Base-by-base conservation (phyloP, 495 filamentous ascomycete species). In the Penicillium chermesinum region DNA sequence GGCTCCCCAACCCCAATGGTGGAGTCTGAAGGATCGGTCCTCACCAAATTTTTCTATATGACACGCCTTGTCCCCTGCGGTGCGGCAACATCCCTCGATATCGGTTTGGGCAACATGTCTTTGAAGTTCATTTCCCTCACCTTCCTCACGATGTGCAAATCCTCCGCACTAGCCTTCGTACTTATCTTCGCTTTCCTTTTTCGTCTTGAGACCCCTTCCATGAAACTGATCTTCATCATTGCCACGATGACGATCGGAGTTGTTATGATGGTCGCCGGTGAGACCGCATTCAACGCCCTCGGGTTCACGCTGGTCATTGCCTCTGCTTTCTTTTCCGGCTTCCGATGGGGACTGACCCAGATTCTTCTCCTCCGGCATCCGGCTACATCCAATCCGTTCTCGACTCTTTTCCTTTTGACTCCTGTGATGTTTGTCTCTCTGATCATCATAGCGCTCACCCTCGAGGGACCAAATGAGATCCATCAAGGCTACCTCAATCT, bases 121-220 rank as follows among this genome's bases (percentile, higher is more conserved):
- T 70, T 99, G 53, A 89, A 89, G 59, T 96, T 94, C 66, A 97
- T 99, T 52, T 87, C 87, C 43, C 81, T 99, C 46, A 95, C 94
- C 4, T 99, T 99, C 59, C 93, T 95, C 61, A 99, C 91, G 46
- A 99, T 99, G 94, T 97, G 93, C 69, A 99, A 99, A 81, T 97
- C 93, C 3, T 96, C 90, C 16, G 86, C 89, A 27, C 79, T 97
- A 14, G 90, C 86, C 32, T 97, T 99, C 59, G 93, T 99, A 38
- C 84, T 99, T 7, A 57, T 95, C 46, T 99, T 99, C 67, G 94
- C 94, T 48, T 95, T 99, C 63, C 58, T 94, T 41, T 97, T 99
- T 75, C 84, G 85, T 30, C 83, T 99, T 21, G 94, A 99, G 67
- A 77, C 78, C 5, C 88, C 88, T 0, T 96, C 91, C 0, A 82